Evolutionary conservation across 805 yeast genomes (phyloP).

Genomic region (Starmerella bacillaris): DNA sequence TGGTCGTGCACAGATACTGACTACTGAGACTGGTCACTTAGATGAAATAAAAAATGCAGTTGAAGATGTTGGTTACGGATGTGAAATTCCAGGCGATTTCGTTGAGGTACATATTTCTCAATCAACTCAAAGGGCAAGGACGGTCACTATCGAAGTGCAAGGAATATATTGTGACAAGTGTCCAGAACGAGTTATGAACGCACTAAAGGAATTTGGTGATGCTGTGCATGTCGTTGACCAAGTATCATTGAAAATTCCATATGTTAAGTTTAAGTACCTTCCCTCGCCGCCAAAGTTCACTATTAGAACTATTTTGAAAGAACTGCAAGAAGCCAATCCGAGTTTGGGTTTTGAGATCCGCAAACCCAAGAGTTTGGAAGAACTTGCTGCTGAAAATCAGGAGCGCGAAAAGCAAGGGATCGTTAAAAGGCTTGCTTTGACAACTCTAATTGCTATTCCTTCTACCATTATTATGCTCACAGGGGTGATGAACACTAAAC

Average conservation of each 20-base stretch:
- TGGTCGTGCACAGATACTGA: slow-evolving; percentile 44
- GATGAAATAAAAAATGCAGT: slow-evolving; percentile 31
- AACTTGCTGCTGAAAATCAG: slow-evolving; percentile 32
- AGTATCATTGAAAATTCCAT: slow-evolving; percentile 37
- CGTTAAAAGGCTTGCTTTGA: slow-evolving; percentile 25
- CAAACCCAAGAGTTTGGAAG: slow-evolving; percentile 42
- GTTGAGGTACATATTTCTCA: slow-evolving; percentile 29
- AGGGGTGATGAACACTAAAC: slow-evolving; percentile 30
- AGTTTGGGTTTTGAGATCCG: slow-evolving; percentile 36
- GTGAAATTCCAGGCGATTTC: slow-evolving; percentile 30
- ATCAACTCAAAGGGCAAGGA: slow-evolving; percentile 34
- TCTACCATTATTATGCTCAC: slow-evolving; percentile 52
- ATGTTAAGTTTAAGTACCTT: slow-evolving; percentile 43
- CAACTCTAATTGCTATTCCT: slow-evolving; percentile 33
- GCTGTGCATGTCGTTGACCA: slow-evolving; percentile 40
- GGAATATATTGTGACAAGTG: slow-evolving; percentile 63
- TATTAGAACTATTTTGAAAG: slow-evolving; percentile 36
- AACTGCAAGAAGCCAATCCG: slow-evolving; percentile 30
- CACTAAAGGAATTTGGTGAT: slow-evolving; percentile 36
- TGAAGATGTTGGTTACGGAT: slow-evolving; percentile 54
- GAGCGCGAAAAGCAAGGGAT: slow-evolving; percentile 28
- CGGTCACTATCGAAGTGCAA: slow-evolving; percentile 36
- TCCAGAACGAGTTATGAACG: slow-evolving; percentile 37
- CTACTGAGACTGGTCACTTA: slow-evolving; percentile 26
- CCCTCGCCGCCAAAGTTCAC: slow-evolving; percentile 38